Base-by-base conservation (phyloP, 305 asterid species). In the Coffea humblotiana region DNA sequence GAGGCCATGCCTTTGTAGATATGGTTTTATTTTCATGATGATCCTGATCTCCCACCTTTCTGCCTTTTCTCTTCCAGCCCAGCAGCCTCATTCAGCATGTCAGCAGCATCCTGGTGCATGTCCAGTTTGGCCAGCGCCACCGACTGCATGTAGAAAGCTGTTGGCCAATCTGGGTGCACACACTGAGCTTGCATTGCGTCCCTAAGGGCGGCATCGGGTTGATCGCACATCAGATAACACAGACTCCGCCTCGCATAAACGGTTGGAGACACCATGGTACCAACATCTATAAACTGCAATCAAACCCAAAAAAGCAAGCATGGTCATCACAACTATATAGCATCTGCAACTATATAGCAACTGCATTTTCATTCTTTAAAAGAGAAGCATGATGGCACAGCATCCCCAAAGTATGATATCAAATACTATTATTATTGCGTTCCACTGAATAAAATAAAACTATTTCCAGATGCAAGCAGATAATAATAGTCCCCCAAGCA, bases 181-280 rank as follows among this genome's bases (percentile, higher is more conserved):
- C 96, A 91, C 81, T 94, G 98, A 37, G 98, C 96, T 87, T 94
- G 98, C 98, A 93, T 94, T 64, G 99, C 98, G 71, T 95, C 99
- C 51, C 97, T 84, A 9, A 95, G 97, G 43, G 97, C 98, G 14
- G 97, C 97, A 78, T 92, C 97, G 2, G 97, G 92, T 79, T 95
- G 99, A 80, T 93, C 99, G 8, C 94, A 89, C 97, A 94, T 90
- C 16, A 94, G 92, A 80, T 93, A 88, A 80, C 96, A 85, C 18
- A 93, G 95, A 83, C 98, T 95, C 75, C 98, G 81, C 21, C 98
- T 88, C 12, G 97, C 97, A 85, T 90, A 92, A 60, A 92, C 97
- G 23, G 97, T 94, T 45, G 97, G 97, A 8, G 97, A 92, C 60
- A 90, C 86, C 98, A 92, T 94, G 72, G 97, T 92, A 18, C 98